Evolutionary conservation across 2,329 filamentous ascomycete genomes (phyloP).

Genomic region (Escovopsis sp.): DNA sequence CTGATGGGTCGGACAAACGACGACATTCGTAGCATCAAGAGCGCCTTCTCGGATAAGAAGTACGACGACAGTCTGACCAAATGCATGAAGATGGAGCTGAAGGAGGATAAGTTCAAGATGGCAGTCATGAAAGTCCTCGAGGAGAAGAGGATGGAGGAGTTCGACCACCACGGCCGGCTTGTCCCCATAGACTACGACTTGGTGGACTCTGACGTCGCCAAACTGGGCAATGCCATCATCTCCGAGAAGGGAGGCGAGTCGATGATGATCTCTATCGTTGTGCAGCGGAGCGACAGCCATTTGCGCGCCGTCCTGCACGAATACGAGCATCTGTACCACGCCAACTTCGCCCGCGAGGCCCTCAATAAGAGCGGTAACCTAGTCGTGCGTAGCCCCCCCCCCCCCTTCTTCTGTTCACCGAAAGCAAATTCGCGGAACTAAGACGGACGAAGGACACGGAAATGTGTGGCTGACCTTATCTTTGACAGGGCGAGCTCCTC

Average conservation of each 20-base stretch:
- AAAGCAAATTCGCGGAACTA: neutral
- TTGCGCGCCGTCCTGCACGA: conserved; percentile 62
- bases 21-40: conserved; percentile 80
- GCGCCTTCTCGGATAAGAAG: conserved; percentile 80
- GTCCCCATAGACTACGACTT: conserved; percentile 43
- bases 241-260: conserved; percentile 72
- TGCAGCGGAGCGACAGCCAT: conserved; percentile 68
- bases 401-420: neutral
- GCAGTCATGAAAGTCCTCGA: conserved; percentile 76
- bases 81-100: conserved; percentile 86
- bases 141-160: conserved; percentile 70
- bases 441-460: too few relatives aligned
- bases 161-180: conserved; percentile 45
- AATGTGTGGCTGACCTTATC: neutral
- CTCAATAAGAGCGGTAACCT: conserved; percentile 82
- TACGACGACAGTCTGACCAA: conserved; percentile 67
- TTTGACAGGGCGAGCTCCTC: conserved; percentile 68
- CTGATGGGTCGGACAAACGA: conserved; percentile 80
- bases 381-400: conserved; percentile 50
- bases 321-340: conserved; percentile 59
- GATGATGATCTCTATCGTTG: conserved; percentile 73
- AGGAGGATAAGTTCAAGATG: conserved; percentile 90
- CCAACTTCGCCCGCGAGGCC: conserved; percentile 79
- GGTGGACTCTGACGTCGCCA: conserved; percentile 57
- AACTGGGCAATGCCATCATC: conserved; percentile 52